Evolutionary conservation across 2,329 filamentous ascomycete species (phyloP).

Genomic region (Penicillium sp.): DNA sequence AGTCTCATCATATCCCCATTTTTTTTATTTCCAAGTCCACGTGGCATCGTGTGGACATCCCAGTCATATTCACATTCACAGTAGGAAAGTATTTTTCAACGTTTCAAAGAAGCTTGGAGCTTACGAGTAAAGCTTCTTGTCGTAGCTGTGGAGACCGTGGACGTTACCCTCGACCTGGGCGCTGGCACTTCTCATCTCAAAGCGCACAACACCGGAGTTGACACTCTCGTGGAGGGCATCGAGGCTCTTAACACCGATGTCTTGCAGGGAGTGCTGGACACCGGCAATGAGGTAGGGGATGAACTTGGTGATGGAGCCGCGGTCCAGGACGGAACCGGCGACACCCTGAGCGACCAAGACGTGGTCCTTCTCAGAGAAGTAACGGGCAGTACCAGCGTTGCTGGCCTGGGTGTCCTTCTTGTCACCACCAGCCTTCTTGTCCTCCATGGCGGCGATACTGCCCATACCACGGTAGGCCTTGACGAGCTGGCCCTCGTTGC

Average conservation of each 20-base stretch:
- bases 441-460: conserved; percentile 98
- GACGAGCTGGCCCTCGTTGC: conserved; percentile 93
- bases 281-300: conserved; percentile 93
- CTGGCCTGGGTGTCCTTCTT: conserved; percentile 66
- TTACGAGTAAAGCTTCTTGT: conserved; percentile 98
- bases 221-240: conserved; percentile 74
- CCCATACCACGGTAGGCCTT: conserved; percentile 99
- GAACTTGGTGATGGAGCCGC: conserved; percentile 85
- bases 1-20: conserved; percentile 31
- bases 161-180: conserved; percentile 96
- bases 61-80: conserved; percentile 25
- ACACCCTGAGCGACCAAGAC: conserved; percentile 97
- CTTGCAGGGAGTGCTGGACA: conserved; percentile 96
- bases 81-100: conserved; percentile 16
- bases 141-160: conserved; percentile 94
- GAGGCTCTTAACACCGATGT: conserved; percentile 84
- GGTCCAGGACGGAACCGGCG: conserved; percentile 64
- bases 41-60: conserved; percentile 27
- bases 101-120: conserved; percentile 17
- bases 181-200: conserved; percentile 91
- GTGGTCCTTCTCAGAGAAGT: conserved; percentile 96
- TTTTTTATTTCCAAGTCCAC: conserved; percentile 35
- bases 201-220: conserved; percentile 72
- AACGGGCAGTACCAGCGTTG: conserved; percentile 94
- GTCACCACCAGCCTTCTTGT: conserved; percentile 86